phyloP scores from a whole-genome alignment of 2,329 filamentous ascomycete species.

The Cladosporium sp. region DNA sequence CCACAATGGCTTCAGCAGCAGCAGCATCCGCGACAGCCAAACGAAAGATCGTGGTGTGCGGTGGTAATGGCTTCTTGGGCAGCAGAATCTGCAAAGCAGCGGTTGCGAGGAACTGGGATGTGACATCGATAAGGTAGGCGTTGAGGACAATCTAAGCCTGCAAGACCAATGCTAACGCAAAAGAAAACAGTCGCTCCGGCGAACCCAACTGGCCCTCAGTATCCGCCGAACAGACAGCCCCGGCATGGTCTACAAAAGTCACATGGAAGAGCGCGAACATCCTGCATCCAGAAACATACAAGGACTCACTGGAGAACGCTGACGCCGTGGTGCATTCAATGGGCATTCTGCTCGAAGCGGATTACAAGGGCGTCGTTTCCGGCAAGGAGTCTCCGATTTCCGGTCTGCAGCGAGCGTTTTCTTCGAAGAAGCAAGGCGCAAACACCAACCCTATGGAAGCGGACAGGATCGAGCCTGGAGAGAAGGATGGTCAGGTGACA shows the following conservation, averaged over 20 bases:
- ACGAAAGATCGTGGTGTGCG: slow-evolving; percentile 69
- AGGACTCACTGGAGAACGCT: slow-evolving; percentile 66
- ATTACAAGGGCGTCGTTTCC: slow-evolving; percentile 89
- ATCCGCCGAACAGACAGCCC: slow-evolving; percentile 64
- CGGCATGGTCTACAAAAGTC: slow-evolving; percentile 76
- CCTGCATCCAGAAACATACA: slow-evolving; percentile 75
- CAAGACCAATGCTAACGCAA: no score
- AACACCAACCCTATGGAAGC: slow-evolving; percentile 64
- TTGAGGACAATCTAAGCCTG: no score
- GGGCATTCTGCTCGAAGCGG: slow-evolving; percentile 92
- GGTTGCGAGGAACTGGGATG: slow-evolving; percentile 79
- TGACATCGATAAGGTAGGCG: slow-evolving; percentile 80
- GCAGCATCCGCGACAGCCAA: slow-evolving; percentile 10
- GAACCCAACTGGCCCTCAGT: slow-evolving; percentile 79
- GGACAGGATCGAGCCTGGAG: slow-evolving; percentile 57
- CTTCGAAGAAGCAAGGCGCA: slow-evolving; percentile 55
- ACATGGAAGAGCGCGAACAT: slow-evolving; percentile 87
- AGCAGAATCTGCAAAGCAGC: slow-evolving; percentile 87
- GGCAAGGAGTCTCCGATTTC: slow-evolving; percentile 77
- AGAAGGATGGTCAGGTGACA: slow-evolving; percentile 71
- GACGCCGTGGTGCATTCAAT: slow-evolving; percentile 89
- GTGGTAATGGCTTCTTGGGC: slow-evolving; percentile 85
- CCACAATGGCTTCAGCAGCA: slow-evolving; percentile 7
- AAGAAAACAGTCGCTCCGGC: slow-evolving; percentile 68
- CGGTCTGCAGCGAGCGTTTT: slow-evolving; percentile 75